Conservation (phyloP, 2,329 filamentous ascomycete species). For the Tolypocladium ophioglossoides region DNA sequence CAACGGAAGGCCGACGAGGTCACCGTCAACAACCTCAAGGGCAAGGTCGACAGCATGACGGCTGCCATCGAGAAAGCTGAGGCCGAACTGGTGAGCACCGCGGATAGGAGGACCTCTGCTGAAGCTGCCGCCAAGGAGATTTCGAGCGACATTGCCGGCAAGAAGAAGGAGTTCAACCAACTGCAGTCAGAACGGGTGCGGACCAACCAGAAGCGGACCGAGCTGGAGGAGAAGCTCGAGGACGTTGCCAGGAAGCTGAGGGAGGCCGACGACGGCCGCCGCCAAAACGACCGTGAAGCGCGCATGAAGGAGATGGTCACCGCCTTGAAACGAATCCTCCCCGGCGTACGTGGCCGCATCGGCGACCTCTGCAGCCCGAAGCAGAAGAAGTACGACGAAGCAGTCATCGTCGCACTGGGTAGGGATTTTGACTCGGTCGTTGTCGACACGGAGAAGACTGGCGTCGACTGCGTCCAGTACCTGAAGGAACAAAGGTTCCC, state of each 20-base stretch:
- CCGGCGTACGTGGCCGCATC: constrained; percentile 81
- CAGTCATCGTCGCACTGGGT: constrained; percentile 84
- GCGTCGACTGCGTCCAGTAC: constrained; percentile 87
- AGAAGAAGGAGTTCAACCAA: constrained; percentile 85
- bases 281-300: constrained; percentile 74
- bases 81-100: constrained; percentile 57
- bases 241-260: constrained; percentile 71
- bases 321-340: constrained; percentile 80
- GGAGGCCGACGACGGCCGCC: constrained; percentile 74
- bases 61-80: constrained; percentile 65
- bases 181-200: constrained; percentile 75
- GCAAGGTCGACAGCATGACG: constrained; percentile 72
- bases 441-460: constrained; percentile 90
- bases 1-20: constrained; percentile 88
- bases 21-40: constrained; percentile 78
- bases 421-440: constrained; percentile 90
- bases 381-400: constrained; percentile 92
- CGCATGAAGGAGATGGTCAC: constrained; percentile 74
- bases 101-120: constrained; percentile 55
- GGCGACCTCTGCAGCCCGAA: constrained; percentile 91
- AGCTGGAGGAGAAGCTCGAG: constrained; percentile 85
- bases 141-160: constrained; percentile 68
- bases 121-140: constrained; percentile 55
- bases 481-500: constrained; percentile 81
- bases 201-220: constrained; percentile 70